phyloP scores from a whole-genome alignment of 73 alveolate genomes.

The Tetrahymena elliotti region DNA sequence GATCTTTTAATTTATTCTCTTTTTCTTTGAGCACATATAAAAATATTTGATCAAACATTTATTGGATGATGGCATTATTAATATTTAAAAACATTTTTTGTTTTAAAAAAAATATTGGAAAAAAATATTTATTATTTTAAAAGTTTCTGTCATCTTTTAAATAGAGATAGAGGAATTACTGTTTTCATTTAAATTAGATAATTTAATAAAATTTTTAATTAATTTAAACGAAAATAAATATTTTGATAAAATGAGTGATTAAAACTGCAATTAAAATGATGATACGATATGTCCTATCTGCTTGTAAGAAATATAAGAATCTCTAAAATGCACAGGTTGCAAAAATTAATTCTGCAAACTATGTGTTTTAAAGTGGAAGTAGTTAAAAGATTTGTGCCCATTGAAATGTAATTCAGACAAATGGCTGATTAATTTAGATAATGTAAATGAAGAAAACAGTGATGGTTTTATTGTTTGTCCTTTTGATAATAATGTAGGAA shows the following conservation, averaged over 20 bases:
- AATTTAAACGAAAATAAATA: too few species aligned
- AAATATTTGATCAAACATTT: too few species aligned
- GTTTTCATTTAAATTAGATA: too few species aligned
- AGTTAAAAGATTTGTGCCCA: neutral
- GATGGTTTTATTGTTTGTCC: neutral
- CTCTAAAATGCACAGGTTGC: neutral
- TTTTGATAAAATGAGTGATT: neutral
- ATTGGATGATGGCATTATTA: too few species aligned
- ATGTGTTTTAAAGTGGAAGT: neutral
- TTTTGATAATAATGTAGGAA: neutral
- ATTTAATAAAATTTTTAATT: too few species aligned
- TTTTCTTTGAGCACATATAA: too few species aligned
- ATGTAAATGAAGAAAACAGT: neutral
- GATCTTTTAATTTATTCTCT: too few species aligned
- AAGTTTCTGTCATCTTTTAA: too few species aligned
- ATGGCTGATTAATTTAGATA: neutral
- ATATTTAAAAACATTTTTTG: too few species aligned
- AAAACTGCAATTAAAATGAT: neutral
- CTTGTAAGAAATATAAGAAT: neutral
- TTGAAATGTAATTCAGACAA: neutral
- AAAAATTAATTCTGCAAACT: neutral
- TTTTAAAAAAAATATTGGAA: too few species aligned
- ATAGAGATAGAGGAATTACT: too few species aligned
- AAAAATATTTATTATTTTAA: too few species aligned
- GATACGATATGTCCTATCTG: neutral